phyloP scores from a whole-genome alignment of 345 rosid species.

The Hibiscus syriacus region DNA sequence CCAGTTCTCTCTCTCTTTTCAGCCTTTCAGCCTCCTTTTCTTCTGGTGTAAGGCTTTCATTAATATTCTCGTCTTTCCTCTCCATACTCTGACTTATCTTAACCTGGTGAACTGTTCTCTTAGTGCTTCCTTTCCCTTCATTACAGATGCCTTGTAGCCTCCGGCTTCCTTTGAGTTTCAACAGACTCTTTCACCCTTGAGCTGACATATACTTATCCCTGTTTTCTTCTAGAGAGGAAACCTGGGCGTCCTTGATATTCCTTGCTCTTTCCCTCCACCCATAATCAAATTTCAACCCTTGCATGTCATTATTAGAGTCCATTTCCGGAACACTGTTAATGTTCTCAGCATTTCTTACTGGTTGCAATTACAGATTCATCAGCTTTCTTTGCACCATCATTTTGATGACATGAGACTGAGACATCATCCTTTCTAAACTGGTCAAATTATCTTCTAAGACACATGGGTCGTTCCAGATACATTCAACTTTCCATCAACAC shows the following conservation, averaged over 20 bases:
- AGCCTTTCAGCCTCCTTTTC: conserved; percentile 50
- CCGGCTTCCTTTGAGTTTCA: conserved; percentile 29
- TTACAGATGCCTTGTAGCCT: conserved; percentile 20
- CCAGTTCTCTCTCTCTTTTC: conserved; percentile 54
- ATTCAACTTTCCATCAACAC: conserved; percentile 14
- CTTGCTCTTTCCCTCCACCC: conserved; percentile 28
- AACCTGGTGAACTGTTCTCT: conserved; percentile 26
- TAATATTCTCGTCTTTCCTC: conserved; percentile 30
- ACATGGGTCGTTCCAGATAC: conserved; percentile 15
- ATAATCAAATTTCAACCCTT: conserved; percentile 24
- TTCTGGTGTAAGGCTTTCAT: conserved; percentile 24
- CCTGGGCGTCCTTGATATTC: conserved; percentile 17
- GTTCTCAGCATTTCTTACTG: conserved; percentile 26
- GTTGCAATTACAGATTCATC: conserved; percentile 17
- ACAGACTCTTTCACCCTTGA: conserved; percentile 23
- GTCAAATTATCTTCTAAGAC: conserved; percentile 12
- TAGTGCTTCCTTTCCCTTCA: conserved; percentile 24
- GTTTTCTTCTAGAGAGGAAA: conserved; percentile 26
- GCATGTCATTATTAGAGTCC: conserved; percentile 23
- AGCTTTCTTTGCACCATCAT: conserved; percentile 13
- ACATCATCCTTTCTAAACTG: conserved; percentile 13
- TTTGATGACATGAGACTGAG: conserved; percentile 12
- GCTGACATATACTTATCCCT: conserved; percentile 32
- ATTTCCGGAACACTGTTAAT: conserved; percentile 14
- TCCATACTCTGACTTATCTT: conserved; percentile 19